Base-by-base conservation (phyloP, 768 basidiomycete genomes). In the Mycena polygramma region DNA sequence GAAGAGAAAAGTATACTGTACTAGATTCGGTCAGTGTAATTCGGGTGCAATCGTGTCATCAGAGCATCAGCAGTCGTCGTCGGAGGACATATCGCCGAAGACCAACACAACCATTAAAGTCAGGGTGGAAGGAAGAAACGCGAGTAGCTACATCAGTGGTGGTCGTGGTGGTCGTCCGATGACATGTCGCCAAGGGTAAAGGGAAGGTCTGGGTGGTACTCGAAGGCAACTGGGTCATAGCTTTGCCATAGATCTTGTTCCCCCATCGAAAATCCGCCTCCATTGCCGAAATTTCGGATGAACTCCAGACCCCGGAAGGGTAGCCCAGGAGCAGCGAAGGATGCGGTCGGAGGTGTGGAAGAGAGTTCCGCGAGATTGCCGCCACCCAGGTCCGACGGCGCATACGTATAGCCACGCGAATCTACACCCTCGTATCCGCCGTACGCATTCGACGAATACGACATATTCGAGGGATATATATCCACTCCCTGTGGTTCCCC, bases 251-350 rank as follows among this genome's bases (percentile, higher is more conserved):
- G 77, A 75, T 88, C 86, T 71, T 86, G 87, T 66, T 88, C 87
- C 61, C 79, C 82, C 22, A 80, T 74, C 26, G 80, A 79, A 78
- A 86, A 88, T 43, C 85, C 84, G 70, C 84, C 83, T 78, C 86
- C 86, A 59, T 89, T 86, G 73, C 84, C 85, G 77, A 92, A 94
- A 75, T 94, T 94, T 74, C 92, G 89, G 75, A 96, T 91, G 75
- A 89, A 96, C 74, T 96, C 94, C 39, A 95, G 84, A 13, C 94
- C 94, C 37, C 89, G 87, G 84, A 95, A 96, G 1, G 94, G 94
- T n/a, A 95, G 83, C 46, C 93, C 93, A 26, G 90, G 85, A 11
- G 89, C 89, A 71, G 90, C 83, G 77, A 94, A 94, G 6, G 86
- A 84, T n/a, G 91, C 79, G 7, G 85, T 87, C 15, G 91, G 87